Base-by-base conservation (phyloP, 164 flowering plant species). In the Pachysandra terminalis region DNA sequence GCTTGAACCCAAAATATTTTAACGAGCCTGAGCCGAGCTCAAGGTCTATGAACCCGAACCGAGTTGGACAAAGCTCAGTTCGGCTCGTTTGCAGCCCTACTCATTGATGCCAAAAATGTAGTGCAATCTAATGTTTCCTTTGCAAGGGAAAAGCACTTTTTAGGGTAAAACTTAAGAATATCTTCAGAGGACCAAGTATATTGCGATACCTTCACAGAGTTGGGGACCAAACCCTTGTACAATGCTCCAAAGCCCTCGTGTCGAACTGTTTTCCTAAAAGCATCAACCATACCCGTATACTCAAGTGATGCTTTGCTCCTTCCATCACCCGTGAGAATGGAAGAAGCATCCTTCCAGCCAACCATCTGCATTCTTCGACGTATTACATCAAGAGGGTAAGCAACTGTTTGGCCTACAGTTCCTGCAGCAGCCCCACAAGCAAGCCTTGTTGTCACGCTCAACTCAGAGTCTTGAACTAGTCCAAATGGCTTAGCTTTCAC, bases 291-390 rank as follows among this genome's bases (percentile, higher is more conserved):
- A 65, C 98, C 99, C 59, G 65, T 82, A 73, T 95, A 95, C 59
- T 90, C 89, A 37, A 88, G 82, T 0, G 84, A 45, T 0, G 83
- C 83, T 69, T 83, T 89, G 76, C 80, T 64, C 68, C 82, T 81
- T 59, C 97, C 96, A 70, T 85, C 97, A 64, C 97, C 98, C 25
- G 85, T 82, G 25, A 95, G 81, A 66, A 95, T 70, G 1, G 98
- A 86, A 59, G 97, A 68, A 77, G 97, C 97, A 80, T 89, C 79
- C 48, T 81, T 89, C 98, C 97, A 95, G 2, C 98, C 98, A 13
- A 84, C 94, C 98, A 95, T 95, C 80, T 95, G 99, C 99, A 95
- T 95, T 73, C 99, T 80, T 70, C 99, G 72, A 24, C 99, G 96
- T 61, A 95, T 83, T 53, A 95, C 98, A 79, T 95, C 98, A 61